These are phyloP conservation scores for Chalciporus sphaerocephalus DNA, from an alignment of 768 basidiomycete genomes.

Conservation along the genomic window DNA sequence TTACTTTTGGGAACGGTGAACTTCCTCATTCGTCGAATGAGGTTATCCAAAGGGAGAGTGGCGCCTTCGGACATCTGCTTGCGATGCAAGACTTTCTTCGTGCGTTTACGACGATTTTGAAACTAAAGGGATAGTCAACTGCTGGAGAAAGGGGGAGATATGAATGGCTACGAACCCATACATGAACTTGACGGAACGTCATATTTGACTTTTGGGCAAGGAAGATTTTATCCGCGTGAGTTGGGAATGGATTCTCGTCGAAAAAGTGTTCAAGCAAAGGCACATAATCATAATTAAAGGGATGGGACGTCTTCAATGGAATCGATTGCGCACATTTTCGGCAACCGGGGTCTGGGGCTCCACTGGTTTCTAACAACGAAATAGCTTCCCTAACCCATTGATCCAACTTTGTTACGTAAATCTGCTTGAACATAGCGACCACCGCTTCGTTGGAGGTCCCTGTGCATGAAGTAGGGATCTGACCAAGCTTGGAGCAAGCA, in stretches of 20 bases:
- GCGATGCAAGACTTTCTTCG: slow-evolving; percentile 29
- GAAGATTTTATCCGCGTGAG: slow-evolving; percentile 33
- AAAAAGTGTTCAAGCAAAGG: slow-evolving; percentile 49
- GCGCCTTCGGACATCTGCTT: slow-evolving; percentile 13
- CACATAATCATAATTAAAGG: no score
- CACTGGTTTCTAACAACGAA: background rate
- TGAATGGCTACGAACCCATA: slow-evolving; percentile 58
- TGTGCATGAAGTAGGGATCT: background rate
- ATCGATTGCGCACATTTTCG: background rate
- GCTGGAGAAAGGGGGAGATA: no score
- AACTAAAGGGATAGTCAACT: no score
- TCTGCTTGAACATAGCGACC: slow-evolving; percentile 2
- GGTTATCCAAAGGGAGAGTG: slow-evolving; percentile 20
- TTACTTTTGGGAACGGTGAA: slow-evolving; percentile 21
- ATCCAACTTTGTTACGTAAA: slow-evolving; percentile 1
- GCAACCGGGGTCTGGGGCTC: background rate
- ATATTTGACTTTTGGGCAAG: slow-evolving; percentile 44
- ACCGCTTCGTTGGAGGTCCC: slow-evolving; percentile 1
- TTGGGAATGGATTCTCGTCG: slow-evolving; percentile 44
- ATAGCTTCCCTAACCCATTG: background rate
- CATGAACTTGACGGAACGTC: slow-evolving; percentile 46
- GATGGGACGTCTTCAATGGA: no score
- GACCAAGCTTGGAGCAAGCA: slow-evolving; percentile 2
- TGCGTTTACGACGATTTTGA: slow-evolving; percentile 44
- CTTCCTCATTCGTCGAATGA: slow-evolving; percentile 27